A percentile compares a stretch with the other conserved stretches of the same genome.
These are phyloP conservation scores for Chlorella vulgaris DNA, from an alignment of 139 green algal species.

Conservation along the genomic window DNA sequence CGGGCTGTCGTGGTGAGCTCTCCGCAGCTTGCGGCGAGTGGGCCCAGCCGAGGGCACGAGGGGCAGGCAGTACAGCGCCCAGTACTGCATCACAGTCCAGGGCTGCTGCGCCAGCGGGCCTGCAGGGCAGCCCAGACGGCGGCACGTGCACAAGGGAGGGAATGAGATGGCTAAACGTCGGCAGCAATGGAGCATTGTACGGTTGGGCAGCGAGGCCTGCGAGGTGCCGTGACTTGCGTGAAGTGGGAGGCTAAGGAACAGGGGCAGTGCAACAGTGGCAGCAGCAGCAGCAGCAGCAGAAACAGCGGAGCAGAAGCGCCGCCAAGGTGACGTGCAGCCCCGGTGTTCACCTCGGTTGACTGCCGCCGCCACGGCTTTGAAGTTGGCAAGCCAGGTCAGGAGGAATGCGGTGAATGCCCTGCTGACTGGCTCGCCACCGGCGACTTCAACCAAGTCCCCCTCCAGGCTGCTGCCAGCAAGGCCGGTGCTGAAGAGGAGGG, in stretches of 20 bases:
- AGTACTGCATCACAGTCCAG: conserved; percentile 4
- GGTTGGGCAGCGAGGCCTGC: too few relatives aligned
- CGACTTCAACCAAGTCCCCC: too few relatives aligned
- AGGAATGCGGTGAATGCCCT: conserved; percentile 4
- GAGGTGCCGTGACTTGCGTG: too few relatives aligned
- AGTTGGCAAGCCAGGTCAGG: conserved; percentile 8
- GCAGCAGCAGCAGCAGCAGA: background rate
- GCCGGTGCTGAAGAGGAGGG: conserved; percentile 8
- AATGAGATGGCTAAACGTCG: background rate
- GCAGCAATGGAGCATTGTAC: too few relatives aligned
- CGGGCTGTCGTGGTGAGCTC: background rate
- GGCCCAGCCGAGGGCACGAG: background rate
- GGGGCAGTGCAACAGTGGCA: too few relatives aligned
- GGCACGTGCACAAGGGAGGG: too few relatives aligned
- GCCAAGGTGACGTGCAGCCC: too few relatives aligned
- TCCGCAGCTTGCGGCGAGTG: background rate
- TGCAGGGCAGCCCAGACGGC: background rate
- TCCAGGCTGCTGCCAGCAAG: too few relatives aligned
- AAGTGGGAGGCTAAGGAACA: too few relatives aligned
- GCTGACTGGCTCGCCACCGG: background rate
- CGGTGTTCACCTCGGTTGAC: background rate
- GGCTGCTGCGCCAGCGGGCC: conserved; percentile 24
- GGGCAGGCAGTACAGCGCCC: conserved; percentile 8
- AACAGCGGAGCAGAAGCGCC: background rate
- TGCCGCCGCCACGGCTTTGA: conserved; percentile 3